A percentile compares a stretch with the other conserved stretches of the same genome.
These are phyloP conservation scores for Leccinum ochraceum DNA, from an alignment of 768 basidiomycete genomes.

Conservation along the genomic window DNA sequence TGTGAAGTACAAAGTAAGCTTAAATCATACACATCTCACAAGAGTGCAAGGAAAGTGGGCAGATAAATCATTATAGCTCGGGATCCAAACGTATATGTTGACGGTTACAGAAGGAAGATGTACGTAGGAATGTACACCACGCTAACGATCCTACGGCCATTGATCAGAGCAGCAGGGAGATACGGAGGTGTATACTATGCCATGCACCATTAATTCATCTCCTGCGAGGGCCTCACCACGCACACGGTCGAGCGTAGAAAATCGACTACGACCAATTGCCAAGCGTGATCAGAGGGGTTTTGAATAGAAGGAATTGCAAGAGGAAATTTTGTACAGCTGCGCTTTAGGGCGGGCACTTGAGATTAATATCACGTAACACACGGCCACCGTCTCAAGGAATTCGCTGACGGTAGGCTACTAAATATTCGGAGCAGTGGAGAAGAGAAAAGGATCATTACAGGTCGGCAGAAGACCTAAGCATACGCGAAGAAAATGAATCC, in stretches of 20 bases:
- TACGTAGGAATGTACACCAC: slow-evolving; percentile 74
- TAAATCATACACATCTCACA: background rate
- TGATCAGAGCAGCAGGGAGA: slow-evolving; percentile 61
- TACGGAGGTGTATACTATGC: slow-evolving; percentile 89
- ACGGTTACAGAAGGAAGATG: slow-evolving; percentile 46
- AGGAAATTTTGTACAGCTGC: background rate
- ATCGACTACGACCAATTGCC: slow-evolving; percentile 43
- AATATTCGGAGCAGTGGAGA: background rate
- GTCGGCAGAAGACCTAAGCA: background rate
- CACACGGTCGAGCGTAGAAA: slow-evolving; percentile 41
- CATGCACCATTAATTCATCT: slow-evolving; percentile 88
- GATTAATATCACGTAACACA: background rate
- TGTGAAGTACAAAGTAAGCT: too few species aligned
- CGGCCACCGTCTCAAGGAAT: too few species aligned
- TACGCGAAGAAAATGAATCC: background rate
- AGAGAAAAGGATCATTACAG: background rate
- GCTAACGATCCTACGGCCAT: slow-evolving; percentile 78
- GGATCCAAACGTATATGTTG: background rate
- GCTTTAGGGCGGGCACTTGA: slow-evolving; percentile 39
- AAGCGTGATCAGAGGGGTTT: slow-evolving; percentile 45
- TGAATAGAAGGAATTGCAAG: background rate
- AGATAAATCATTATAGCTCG: background rate
- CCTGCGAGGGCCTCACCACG: slow-evolving; percentile 74
- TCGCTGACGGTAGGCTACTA: too few species aligned
- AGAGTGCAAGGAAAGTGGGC: background rate